Percentiles rank a stretch among this genome's conserved stretches.
These are phyloP conservation scores for Yarrowia deformans DNA, from an alignment of 805 yeast species.

Conservation along the genomic window DNA sequence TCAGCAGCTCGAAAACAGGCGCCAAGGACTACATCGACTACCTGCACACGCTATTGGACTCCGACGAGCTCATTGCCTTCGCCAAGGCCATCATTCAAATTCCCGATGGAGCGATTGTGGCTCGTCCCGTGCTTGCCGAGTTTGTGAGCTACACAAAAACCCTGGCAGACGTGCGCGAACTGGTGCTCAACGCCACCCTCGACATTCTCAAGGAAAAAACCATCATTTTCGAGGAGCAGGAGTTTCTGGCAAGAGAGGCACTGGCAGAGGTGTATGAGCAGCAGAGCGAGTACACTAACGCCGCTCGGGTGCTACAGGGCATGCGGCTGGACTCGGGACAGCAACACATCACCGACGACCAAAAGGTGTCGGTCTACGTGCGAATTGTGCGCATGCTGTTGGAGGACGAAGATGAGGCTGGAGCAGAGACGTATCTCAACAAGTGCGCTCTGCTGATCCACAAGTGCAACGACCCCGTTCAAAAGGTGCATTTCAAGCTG, in stretches of 20 bases:
- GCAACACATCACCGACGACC: slow-evolving; percentile 44
- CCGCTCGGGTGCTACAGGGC: slow-evolving; percentile 46
- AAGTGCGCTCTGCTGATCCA: slow-evolving; percentile 46
- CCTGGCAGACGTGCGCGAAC: background rate
- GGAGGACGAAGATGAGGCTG: slow-evolving; percentile 46
- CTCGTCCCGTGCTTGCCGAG: slow-evolving; percentile 32
- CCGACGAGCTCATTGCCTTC: slow-evolving; percentile 16
- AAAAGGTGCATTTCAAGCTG: slow-evolving; percentile 46
- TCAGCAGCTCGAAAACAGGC: slow-evolving; percentile 5
- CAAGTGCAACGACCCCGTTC: slow-evolving; percentile 40
- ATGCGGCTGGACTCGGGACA: slow-evolving; percentile 41
- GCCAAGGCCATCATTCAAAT: slow-evolving; percentile 20
- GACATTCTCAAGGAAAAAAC: slow-evolving; percentile 10
- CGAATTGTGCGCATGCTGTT: slow-evolving; percentile 46
- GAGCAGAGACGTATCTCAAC: slow-evolving; percentile 46
- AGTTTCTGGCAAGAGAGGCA: slow-evolving; percentile 43
- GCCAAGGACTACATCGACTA: slow-evolving; percentile 14
- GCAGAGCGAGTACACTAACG: slow-evolving; percentile 41
- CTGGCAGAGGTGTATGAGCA: slow-evolving; percentile 46
- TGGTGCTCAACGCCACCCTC: slow-evolving; percentile 3
- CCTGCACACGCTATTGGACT: background rate
- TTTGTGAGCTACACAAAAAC: slow-evolving; percentile 7
- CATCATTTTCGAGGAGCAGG: slow-evolving; percentile 44
- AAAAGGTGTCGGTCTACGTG: slow-evolving; percentile 44
- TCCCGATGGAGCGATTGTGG: slow-evolving; percentile 34